Base-by-base conservation (phyloP, 441 rosid genomes). In the Populus hybrid region DNA sequence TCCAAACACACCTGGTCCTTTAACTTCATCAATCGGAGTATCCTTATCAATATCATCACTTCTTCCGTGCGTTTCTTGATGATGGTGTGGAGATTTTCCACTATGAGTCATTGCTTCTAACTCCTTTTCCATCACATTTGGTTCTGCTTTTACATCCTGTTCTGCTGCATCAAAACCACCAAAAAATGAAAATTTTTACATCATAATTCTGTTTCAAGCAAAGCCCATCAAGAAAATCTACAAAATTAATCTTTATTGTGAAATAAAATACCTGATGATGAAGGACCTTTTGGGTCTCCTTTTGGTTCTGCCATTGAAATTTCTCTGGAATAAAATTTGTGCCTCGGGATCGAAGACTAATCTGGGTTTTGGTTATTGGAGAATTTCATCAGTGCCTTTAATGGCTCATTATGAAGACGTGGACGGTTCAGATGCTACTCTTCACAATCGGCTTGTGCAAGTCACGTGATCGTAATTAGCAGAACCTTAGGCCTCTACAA, bases 21-120 rank as follows among this genome's bases (percentile, higher is more conserved):
- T 90, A 40, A 88, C 89, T 72, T 87, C 83, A 3, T 82, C 87
- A 8, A 80, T 73, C 2, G 86, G 79, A 24, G 87, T 90, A 79
- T 72, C 64, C 85, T 85, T 81, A 8, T 87, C 83, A 26, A 88
- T 87, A 86, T 84, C 89, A 30, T 84, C 83, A 69, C 89, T 90
- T 20, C 80, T 82, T 61, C 88, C 90, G 42, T 87, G 88, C 1
- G 90, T 87, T 77, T 87, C 90, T 46, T 83, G 80, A 72, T 81
- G 75, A 78, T 84, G 85, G 23, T 8, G 57, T 7, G 86, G 85
- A 35, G 73, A 68, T 68, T 20, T 68, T 10, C 42, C 71, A 10
- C 8, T 6, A 64, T 80, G 87, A 61, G 69, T 20, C 24, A 79
- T 76, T 10, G 84, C 81, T 53, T 78, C 83, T 0, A 74, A 53